These are phyloP conservation scores for Fallopia convolvulus DNA, from an alignment of 148 eudicot genomes.

Conservation along the genomic window DNA sequence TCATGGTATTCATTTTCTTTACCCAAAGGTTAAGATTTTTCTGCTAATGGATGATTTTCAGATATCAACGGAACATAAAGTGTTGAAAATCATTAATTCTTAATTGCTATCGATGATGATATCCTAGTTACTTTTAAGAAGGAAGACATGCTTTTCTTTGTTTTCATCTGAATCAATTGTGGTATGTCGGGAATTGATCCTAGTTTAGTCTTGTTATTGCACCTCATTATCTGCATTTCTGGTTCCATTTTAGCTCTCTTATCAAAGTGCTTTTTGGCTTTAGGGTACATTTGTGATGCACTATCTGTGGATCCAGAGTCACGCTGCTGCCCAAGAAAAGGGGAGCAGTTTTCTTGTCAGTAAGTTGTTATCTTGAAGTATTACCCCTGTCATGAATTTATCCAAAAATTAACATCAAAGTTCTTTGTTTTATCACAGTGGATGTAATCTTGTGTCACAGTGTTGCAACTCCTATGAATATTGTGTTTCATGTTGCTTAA, in stretches of 20 bases:
- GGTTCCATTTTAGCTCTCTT: slow-evolving; percentile 12
- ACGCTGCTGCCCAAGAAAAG: slow-evolving; percentile 70
- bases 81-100: not conserved
- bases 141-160: not conserved
- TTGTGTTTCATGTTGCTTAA: slow-evolving; percentile 96
- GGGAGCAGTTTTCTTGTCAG: slow-evolving; percentile 90
- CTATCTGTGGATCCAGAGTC: slow-evolving; percentile 68
- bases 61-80: not conserved
- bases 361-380: slow-evolving; percentile 48
- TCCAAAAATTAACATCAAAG: not conserved
- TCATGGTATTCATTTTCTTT: slow-evolving; percentile 39
- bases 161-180: not conserved
- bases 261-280: slow-evolving; percentile 15
- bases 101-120: not conserved
- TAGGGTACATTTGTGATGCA: slow-evolving; percentile 90
- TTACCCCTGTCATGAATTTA: not conserved
- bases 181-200: not conserved
- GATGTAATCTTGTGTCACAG: slow-evolving; percentile 75
- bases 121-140: not conserved
- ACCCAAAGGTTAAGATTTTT: not conserved
- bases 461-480: slow-evolving; percentile 95
- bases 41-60: not conserved
- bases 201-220: slow-evolving; percentile 2
- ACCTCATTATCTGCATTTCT: slow-evolving; percentile 2
- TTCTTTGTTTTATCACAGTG: slow-evolving; percentile 40